Evolutionary conservation across 164 flowering plant species (phyloP).

Genomic region (Saururus chinensis): DNA sequence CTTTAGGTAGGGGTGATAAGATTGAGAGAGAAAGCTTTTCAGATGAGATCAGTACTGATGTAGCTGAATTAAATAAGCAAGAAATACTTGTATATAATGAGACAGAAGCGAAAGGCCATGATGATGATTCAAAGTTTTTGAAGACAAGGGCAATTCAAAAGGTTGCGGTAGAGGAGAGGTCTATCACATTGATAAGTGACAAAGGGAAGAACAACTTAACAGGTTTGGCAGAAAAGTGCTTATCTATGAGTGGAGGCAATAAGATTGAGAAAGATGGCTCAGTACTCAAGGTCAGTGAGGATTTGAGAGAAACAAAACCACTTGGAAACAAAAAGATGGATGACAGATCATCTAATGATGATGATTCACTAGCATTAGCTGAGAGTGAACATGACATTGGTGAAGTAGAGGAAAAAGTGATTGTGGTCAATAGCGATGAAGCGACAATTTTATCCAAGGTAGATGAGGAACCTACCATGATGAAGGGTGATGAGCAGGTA

Average conservation of each 20-base stretch:
- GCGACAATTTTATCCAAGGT: too few species aligned
- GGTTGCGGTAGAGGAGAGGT: not conserved
- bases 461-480: not conserved
- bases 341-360: not conserved
- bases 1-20: slow-evolving; percentile 6
- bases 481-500: not conserved
- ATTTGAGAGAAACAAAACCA: too few species aligned
- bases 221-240: not conserved
- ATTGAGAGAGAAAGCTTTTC: slow-evolving; percentile 19
- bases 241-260: not conserved
- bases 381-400: too few species aligned
- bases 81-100: not conserved
- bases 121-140: too few species aligned
- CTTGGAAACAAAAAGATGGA: too few species aligned
- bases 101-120: too few species aligned
- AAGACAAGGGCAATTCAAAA: not conserved
- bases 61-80: not conserved
- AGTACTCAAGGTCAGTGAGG: not conserved
- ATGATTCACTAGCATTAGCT: not conserved
- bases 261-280: not conserved
- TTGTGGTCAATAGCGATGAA: too few species aligned
- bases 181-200: not conserved
- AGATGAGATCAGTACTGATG: slow-evolving; percentile 9
- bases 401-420: not conserved
- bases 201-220: not conserved